Evolutionary conservation across 2,329 filamentous ascomycete genomes (phyloP).

Genomic region (Pestalotiopsis sp.): DNA sequence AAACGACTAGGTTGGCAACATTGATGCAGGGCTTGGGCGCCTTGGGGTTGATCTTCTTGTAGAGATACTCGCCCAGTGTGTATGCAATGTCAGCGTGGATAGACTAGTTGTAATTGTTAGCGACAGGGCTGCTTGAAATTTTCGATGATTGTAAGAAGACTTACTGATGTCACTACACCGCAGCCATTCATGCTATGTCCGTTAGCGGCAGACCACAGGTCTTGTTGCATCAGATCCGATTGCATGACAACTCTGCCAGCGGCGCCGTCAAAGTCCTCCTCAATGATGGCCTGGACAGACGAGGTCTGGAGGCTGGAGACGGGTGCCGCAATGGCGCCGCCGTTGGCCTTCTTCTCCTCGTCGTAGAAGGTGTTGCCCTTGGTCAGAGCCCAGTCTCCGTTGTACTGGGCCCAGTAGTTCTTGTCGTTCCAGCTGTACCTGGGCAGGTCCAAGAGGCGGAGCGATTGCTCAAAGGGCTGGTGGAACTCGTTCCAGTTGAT

Average conservation of each 20-base stretch:
- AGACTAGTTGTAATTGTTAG: conserved; percentile 22
- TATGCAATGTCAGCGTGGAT: conserved; percentile 65
- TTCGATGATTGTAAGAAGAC: conserved; percentile 17
- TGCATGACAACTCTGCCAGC: conserved; percentile 32
- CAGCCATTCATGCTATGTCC: conserved; percentile 44
- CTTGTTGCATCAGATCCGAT: conserved; percentile 39
- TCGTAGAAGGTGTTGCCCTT: conserved; percentile 52
- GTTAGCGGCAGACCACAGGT: conserved; percentile 35
- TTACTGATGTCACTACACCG: conserved; percentile 44
- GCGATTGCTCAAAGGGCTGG: conserved; percentile 41
- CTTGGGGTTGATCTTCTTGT: conserved; percentile 39
- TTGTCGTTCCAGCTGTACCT: conserved; percentile 73
- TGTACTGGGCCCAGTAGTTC: conserved; percentile 66
- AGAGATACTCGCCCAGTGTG: conserved; percentile 62
- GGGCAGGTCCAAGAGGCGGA: conserved; percentile 61
- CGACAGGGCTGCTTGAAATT: too few relatives aligned
- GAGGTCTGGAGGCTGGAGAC: conserved; percentile 28
- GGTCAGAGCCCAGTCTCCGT: conserved; percentile 70
- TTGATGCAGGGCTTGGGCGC: conserved; percentile 33
- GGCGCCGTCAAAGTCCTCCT: conserved; percentile 28
- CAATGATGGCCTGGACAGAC: conserved; percentile 35
- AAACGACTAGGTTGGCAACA: conserved; percentile 33
- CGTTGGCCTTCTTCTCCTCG: conserved; percentile 9
- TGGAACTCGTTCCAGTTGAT: conserved; percentile 74
- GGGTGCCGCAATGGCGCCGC: background rate